Evolutionary conservation across 2,329 filamentous ascomycete genomes (phyloP).

Genomic region (Diaporthe capsici): DNA sequence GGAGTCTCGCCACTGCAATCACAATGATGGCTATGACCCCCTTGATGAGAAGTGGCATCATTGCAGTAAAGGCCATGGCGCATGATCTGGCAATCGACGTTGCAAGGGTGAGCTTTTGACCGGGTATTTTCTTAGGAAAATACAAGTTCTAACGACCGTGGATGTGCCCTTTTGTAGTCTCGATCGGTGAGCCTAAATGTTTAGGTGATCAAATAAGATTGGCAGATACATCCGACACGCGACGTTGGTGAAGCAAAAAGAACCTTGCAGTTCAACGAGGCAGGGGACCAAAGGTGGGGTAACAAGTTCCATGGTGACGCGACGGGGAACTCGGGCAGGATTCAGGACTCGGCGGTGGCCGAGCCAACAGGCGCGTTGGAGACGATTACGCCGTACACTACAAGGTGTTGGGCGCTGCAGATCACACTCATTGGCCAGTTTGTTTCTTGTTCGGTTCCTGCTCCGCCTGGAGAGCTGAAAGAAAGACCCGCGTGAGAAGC

Average conservation of each 20-base stretch:
- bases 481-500: no score
- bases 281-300: background rate
- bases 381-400: no score
- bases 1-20: background rate
- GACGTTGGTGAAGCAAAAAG: background rate
- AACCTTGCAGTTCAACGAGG: background rate
- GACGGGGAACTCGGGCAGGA: background rate
- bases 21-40: background rate
- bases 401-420: no score
- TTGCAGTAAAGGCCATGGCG: background rate
- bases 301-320: background rate
- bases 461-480: no score
- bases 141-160: background rate
- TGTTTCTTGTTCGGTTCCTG: no score
- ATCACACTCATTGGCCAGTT: background rate
- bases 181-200: background rate
- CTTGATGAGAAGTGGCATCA: background rate
- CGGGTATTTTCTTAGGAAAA: accelerated
- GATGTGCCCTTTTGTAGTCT: background rate
- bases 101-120: background rate
- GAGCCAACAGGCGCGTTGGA: no score
- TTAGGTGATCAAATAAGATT: background rate
- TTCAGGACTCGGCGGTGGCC: background rate
- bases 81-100: background rate
- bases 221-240: background rate